These are phyloP conservation scores for Pseudohyphozyma bogoriensis DNA, from an alignment of 768 basidiomycete species.

Conservation along the genomic window DNA sequence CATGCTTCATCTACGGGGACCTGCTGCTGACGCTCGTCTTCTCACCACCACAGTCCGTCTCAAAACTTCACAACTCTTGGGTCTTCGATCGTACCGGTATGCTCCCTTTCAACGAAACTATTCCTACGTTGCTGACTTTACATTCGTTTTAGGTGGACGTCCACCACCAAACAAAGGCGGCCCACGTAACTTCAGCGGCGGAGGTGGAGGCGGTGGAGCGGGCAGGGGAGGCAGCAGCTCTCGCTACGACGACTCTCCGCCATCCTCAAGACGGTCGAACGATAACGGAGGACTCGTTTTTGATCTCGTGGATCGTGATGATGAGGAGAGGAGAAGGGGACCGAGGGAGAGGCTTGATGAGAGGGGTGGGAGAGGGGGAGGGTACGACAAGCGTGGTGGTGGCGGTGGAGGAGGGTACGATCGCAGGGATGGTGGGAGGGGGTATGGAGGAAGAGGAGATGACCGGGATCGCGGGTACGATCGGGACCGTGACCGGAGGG, in stretches of 20 bases:
- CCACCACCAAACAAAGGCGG: slow-evolving; percentile 51
- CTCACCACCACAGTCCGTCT: slow-evolving; percentile 73
- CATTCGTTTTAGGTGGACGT: no score
- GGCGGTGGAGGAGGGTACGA: slow-evolving; percentile 22
- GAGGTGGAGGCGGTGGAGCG: no score
- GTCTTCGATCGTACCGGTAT: slow-evolving; percentile 38
- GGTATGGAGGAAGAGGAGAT: background rate
- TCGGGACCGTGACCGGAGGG: no score
- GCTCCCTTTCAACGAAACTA: no score
- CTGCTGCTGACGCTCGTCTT: background rate
- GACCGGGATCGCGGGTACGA: slow-evolving; percentile 23
- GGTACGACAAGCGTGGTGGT: background rate
- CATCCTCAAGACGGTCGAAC: slow-evolving; percentile 1
- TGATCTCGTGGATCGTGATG: slow-evolving; percentile 47
- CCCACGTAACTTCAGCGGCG: background rate
- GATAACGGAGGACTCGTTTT: slow-evolving; percentile 37
- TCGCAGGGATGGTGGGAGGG: slow-evolving; percentile 12
- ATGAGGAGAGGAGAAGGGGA: slow-evolving; percentile 22
- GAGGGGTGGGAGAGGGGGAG: background rate
- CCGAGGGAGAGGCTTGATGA: background rate
- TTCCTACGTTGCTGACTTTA: no score
- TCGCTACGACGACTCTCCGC: slow-evolving; percentile 1
- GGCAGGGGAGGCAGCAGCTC: no score
- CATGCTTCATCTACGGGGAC: no score
- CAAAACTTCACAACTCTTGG: slow-evolving; percentile 70